Evolutionary conservation across 352 stramenopile genomes (phyloP), one percentile per base, ranked within the genome.

Genomic region (Pythium pyrilobum): DNA sequence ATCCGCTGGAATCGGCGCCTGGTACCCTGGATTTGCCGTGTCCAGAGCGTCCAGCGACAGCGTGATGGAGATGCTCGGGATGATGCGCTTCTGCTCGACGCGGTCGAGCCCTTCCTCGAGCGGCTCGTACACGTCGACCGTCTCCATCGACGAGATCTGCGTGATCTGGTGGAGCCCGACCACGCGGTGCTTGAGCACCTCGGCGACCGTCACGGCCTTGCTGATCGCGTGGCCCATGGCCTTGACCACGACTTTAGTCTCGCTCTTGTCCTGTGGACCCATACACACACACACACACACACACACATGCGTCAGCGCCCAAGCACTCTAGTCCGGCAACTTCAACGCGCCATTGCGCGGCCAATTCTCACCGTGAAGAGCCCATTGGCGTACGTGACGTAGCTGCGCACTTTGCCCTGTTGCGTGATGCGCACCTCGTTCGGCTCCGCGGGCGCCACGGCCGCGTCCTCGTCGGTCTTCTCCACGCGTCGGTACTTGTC

Each of bases 381-480:
- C 9, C 73, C 74, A 53, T 85, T 86, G 52, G 76, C 78, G 58
- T 93, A 90, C 25, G 74, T 72, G 51, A 93, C 81, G 71, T 91
- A 94, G 61, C 64, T 85, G 64, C 77, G 78, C 62, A 88, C 75
- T 64, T 87, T 89, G 37, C 79, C 81, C 56, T 85, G 72, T 50
- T 91, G 77, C 36, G 83, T 94, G 66, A 94, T 89, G 41, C 81
- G 84, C 59, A 94, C 77, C 60, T 94, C 81, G 44, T 88, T 89
- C n/a, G 76, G 61, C 42, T 71, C 70, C 18, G 72, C 72, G 2
- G 67, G 51, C 40, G 56, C 21, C 20, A 31, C 45, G 9, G 39
- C 5, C 18, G 67, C 56, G 39, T 82, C 72, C 36, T 90, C 74
- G 11, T 74, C 57, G 5, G 60, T 58, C 16, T 87, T 89, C 48